Evolutionary conservation across 2,329 filamentous ascomycete genomes (phyloP).

Genomic region (Exserohilum turcica): DNA sequence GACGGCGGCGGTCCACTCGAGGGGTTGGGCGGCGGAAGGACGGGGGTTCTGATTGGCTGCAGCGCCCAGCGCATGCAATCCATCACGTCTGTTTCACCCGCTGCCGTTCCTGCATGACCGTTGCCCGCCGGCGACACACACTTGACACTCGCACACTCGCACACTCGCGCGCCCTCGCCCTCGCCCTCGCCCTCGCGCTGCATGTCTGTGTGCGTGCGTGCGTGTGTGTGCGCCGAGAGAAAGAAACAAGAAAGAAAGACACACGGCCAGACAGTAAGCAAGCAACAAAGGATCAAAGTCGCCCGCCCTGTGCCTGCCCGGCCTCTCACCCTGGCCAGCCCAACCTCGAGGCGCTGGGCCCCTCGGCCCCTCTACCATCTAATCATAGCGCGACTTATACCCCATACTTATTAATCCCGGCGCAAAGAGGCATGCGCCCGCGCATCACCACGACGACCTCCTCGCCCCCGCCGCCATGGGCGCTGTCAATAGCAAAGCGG

Average conservation of each 20-base stretch:
- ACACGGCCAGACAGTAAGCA: too few species aligned
- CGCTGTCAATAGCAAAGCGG: conserved; percentile 84
- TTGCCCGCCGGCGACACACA: not conserved
- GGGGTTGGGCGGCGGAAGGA: conserved; percentile 11
- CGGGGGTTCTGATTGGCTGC: conserved; percentile 26
- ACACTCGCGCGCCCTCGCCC: too few species aligned
- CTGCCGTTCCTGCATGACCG: conserved; percentile 26
- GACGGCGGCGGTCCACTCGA: not conserved
- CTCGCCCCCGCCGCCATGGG: conserved; percentile 68
- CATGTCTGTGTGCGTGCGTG: too few species aligned
- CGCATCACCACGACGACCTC: conserved; percentile 29
- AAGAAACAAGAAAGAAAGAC: too few species aligned
- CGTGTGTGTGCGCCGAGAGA: too few species aligned
- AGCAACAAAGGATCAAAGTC: too few species aligned
- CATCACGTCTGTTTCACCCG: conserved; percentile 13
- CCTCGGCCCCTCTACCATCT: conserved; percentile 14
- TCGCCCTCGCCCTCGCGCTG: too few species aligned
- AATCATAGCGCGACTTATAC: conserved; percentile 29
- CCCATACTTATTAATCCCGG: conserved; percentile 43
- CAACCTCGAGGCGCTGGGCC: conserved; percentile 13
- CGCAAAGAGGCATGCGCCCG: conserved; percentile 34
- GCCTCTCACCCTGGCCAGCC: not conserved
- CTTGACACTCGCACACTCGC: too few species aligned
- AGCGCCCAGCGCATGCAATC: not conserved
- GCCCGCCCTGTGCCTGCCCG: too few species aligned